phyloP scores from a whole-genome alignment of 2,329 filamentous ascomycete species.

The Trichocomaceae sp. region DNA sequence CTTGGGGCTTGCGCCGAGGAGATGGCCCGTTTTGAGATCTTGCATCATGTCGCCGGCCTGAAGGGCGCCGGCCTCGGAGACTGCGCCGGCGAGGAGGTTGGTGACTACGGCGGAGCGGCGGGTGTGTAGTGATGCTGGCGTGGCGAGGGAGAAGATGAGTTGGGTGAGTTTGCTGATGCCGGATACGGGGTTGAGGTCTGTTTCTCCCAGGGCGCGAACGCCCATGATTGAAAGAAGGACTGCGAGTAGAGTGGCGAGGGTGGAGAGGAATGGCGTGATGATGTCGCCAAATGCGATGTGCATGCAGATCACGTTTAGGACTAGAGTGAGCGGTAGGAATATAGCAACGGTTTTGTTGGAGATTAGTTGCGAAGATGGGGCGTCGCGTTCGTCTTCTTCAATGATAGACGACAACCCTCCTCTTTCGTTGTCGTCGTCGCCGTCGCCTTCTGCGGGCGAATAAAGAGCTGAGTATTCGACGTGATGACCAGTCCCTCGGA shows the following conservation, averaged over 20 bases:
- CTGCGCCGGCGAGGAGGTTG: constrained; percentile 87
- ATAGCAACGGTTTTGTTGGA: constrained; percentile 62
- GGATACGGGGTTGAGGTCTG: constrained; percentile 91
- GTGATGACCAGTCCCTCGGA: constrained; percentile 20
- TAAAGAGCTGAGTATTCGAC: constrained; percentile 27
- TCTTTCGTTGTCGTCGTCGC: too few species aligned
- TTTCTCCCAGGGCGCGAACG: constrained; percentile 64
- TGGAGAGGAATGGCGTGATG: constrained; percentile 68
- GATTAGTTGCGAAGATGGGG: constrained; percentile 75
- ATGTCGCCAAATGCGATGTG: constrained; percentile 76
- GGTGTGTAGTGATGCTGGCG: constrained; percentile 70
- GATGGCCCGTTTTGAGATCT: constrained; percentile 90
- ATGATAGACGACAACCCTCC: constrained; percentile 29
- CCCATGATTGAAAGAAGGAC: constrained; percentile 62
- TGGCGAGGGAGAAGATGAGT: constrained; percentile 85
- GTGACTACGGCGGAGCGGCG: constrained; percentile 79
- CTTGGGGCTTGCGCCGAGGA: constrained; percentile 83
- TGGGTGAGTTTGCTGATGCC: constrained; percentile 96
- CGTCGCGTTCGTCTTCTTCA: constrained; percentile 47
- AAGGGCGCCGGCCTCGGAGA: constrained; percentile 76
- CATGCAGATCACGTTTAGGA: constrained; percentile 74
- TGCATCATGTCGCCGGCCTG: constrained; percentile 97
- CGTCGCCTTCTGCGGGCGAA: constrained; percentile 15
- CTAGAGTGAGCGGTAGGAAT: constrained; percentile 68
- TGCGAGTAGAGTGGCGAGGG: constrained; percentile 76